phyloP scores from a whole-genome alignment of 1,139 yeast genomes.

The Magnusiomyces tetraspermus region DNA sequence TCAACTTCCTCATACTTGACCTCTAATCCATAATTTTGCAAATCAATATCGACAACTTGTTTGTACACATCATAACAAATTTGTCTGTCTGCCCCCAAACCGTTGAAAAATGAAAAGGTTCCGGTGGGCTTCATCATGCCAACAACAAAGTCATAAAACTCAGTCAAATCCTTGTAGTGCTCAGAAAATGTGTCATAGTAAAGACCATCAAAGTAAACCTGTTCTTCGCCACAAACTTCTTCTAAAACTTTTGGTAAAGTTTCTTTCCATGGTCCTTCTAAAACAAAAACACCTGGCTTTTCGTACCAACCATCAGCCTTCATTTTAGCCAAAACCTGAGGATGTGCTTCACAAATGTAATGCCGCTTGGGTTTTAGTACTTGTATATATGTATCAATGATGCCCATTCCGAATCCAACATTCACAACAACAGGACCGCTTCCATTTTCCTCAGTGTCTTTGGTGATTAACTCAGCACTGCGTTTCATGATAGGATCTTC shows the following conservation, averaged over 20 bases:
- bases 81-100: conserved; percentile 91
- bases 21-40: conserved; percentile 65
- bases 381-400: conserved; percentile 74
- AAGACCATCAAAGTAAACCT: conserved; percentile 72
- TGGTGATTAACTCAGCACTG: conserved; percentile 50
- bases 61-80: conserved; percentile 84
- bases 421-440: conserved; percentile 51
- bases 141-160: conserved; percentile 69
- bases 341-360: conserved; percentile 91
- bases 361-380: conserved; percentile 52
- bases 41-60: conserved; percentile 69
- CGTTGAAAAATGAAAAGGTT: conserved; percentile 82
- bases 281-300: conserved; percentile 56
- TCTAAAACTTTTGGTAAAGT: conserved; percentile 55
- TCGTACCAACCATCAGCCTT: conserved; percentile 76
- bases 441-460: conserved; percentile 18
- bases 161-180: conserved; percentile 77
- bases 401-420: conserved; percentile 96
- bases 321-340: conserved; percentile 70
- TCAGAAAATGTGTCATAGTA: conserved; percentile 93
- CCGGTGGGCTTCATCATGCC: conserved; percentile 74
- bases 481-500: conserved; percentile 72
- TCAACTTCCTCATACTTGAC: conserved; percentile 38
- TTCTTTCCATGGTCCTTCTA: conserved; percentile 92
- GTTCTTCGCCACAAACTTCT: conserved; percentile 18